phyloP scores from a whole-genome alignment of 805 yeast genomes.

The Lachancea lanzarotensis region DNA sequence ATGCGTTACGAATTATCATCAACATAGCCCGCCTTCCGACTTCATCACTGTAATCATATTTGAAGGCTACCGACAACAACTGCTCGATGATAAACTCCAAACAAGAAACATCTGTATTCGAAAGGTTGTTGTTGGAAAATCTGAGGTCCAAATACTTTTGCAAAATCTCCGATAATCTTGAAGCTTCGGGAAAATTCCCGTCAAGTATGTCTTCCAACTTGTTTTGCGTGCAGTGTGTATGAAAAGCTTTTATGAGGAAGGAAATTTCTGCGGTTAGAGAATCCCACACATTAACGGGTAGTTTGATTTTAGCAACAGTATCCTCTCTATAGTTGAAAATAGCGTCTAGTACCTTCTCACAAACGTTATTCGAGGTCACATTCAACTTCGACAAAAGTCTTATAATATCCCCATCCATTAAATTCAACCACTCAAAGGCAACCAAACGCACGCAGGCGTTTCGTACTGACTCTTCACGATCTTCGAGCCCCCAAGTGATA shows the following conservation, averaged over 20 bases:
- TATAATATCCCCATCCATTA: constrained; percentile 60
- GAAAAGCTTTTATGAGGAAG: constrained; percentile 62
- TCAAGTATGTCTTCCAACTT: constrained; percentile 52
- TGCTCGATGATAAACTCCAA: constrained; percentile 72
- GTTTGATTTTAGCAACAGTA: constrained; percentile 48
- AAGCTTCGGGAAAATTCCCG: constrained; percentile 69
- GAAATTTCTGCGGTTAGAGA: constrained; percentile 68
- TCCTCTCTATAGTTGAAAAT: constrained; percentile 61
- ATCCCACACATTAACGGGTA: constrained; percentile 64
- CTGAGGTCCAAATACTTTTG: constrained; percentile 51
- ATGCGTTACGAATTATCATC: constrained; percentile 48
- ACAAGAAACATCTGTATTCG: constrained; percentile 43
- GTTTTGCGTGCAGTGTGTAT: constrained; percentile 54
- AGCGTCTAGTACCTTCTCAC: constrained; percentile 58
- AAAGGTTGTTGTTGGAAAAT: constrained; percentile 8
- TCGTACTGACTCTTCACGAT: constrained; percentile 70
- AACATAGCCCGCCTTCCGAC: constrained; percentile 78
- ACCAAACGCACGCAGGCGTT: constrained; percentile 68
- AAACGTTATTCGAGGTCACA: constrained; percentile 59
- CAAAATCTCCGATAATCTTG: constrained; percentile 56
- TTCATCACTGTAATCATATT: constrained; percentile 84
- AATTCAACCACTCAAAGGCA: constrained; percentile 63
- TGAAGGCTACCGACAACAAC: constrained; percentile 55
- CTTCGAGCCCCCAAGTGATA: constrained; percentile 79
- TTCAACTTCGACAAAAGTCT: constrained; percentile 67